These are phyloP conservation scores for Ehretia macrophylla DNA, from an alignment of 257 asterid species.

Conservation along the genomic window DNA sequence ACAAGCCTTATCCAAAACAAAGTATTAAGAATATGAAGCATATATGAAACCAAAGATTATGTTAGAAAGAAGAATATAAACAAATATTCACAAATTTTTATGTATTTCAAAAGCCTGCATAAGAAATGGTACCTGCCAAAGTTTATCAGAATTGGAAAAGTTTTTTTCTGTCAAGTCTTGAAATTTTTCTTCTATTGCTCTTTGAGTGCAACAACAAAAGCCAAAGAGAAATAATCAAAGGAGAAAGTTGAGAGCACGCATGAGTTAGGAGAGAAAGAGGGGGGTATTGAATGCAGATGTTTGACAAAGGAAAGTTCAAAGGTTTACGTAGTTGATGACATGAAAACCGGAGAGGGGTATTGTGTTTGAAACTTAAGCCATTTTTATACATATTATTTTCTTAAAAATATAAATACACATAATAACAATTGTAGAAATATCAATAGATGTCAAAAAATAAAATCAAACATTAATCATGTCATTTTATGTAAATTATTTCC, in stretches of 20 bases:
- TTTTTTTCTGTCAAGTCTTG: neutral
- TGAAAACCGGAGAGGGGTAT: neutral
- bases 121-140: neutral
- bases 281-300: no score
- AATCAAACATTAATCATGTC: no score
- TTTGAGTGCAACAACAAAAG: neutral
- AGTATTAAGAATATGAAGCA: no score
- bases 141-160: neutral
- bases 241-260: constrained; percentile 1
- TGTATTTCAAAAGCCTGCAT: neutral
- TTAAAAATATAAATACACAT: no score
- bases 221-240: neutral
- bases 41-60: no score
- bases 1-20: neutral
- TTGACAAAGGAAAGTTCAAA: neutral
- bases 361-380: no score
- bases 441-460: no score
- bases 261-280: neutral
- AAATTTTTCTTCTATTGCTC: neutral
- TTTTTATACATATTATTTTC: no score
- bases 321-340: neutral
- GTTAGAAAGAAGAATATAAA: no score
- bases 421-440: no score
- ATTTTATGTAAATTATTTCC: no score
- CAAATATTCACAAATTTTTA: no score